Base-by-base conservation (phyloP, 305 asterid genomes). In the Solanum aculeatissimum region DNA sequence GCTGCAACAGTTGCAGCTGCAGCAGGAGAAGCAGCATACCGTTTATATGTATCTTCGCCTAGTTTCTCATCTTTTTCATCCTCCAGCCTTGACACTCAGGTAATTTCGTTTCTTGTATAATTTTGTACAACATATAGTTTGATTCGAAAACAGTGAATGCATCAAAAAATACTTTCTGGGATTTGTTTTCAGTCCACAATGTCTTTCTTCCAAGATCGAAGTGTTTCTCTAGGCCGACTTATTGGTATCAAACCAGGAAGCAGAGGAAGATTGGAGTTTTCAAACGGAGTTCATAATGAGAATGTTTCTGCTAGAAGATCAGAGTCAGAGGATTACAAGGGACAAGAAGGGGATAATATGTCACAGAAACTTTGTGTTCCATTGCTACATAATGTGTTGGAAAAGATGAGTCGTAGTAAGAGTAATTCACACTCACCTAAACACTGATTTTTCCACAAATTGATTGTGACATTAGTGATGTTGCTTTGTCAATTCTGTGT, bases 51-150 rank as follows among this genome's bases (percentile, higher is more conserved):
- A 81, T 89, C 85, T 38, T 90, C 89, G 13, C 86, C 89, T 1
- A 90, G 94, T 87, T 93, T 92, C 91, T 90, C 98, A 14, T 92
- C 96, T 6, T 89, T 92, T 81, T 86, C 97, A 32, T 92, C 98
- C 83, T 92, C 98, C 58, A 89, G 89, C 89, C 93, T 94, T 43
- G 98, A 94, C 75, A 92, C 98, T 16, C 91, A 92, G 95, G 97
- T 94, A 88, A 38, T 38, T 51, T 18, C 43, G 8, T 16, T 29
- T 18, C 3, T 15, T 27, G 23, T 25, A 47, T 14, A 35, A 70
- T 74, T 18, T 35, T 38, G 8, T 35, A 69, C 21, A 51, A 3
- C 6, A 16, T 19, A 40, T 4, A 19, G 27, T 40, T 69, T 5
- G 32, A 69, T 38, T 69, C 18, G 2, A 11, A 0, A 3, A 0